Conservation (phyloP, 768 basidiomycete genomes). For the Rhizopogon rudus region DNA sequence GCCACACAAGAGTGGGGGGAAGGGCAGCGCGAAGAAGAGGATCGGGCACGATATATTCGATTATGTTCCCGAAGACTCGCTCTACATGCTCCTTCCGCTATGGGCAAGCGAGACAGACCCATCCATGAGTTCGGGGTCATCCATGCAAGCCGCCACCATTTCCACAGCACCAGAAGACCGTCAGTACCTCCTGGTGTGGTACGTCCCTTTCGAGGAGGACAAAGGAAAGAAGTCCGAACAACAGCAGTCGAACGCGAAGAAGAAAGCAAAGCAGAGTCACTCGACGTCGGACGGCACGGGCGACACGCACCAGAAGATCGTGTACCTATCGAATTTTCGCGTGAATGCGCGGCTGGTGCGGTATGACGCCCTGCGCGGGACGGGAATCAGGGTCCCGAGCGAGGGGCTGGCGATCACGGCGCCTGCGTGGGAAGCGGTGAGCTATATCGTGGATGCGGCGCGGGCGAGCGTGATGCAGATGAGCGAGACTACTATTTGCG, state of each 20-base stretch:
- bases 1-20: conserved; percentile 27
- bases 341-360: conserved; percentile 71
- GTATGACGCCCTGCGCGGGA: conserved; percentile 66
- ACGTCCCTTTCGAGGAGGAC: conserved; percentile 48
- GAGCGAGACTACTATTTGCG: conserved; percentile 46
- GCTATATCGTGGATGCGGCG: conserved; percentile 23
- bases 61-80: conserved; percentile 58
- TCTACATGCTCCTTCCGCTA: conserved; percentile 83
- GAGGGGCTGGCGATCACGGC: conserved; percentile 67
- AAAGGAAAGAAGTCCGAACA: conserved; percentile 17
- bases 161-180: conserved; percentile 46
- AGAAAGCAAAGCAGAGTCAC: conserved; percentile 19
- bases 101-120: conserved; percentile 75
- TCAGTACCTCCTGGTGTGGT: conserved; percentile 77
- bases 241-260: conserved; percentile 22
- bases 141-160: conserved; percentile 20
- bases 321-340: conserved; percentile 61
- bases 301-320: conserved; percentile 36
- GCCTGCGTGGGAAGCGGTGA: conserved; percentile 47
- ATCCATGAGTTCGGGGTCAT: conserved; percentile 14
- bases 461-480: conserved; percentile 29
- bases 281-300: conserved; percentile 20
- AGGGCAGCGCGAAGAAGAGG: conserved; percentile 15
- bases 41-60: conserved; percentile 43
- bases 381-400: conserved; percentile 69